These are phyloP conservation scores for Verticillium zaregamsianum DNA, from an alignment of 2,329 filamentous ascomycete genomes.

Conservation along the genomic window DNA sequence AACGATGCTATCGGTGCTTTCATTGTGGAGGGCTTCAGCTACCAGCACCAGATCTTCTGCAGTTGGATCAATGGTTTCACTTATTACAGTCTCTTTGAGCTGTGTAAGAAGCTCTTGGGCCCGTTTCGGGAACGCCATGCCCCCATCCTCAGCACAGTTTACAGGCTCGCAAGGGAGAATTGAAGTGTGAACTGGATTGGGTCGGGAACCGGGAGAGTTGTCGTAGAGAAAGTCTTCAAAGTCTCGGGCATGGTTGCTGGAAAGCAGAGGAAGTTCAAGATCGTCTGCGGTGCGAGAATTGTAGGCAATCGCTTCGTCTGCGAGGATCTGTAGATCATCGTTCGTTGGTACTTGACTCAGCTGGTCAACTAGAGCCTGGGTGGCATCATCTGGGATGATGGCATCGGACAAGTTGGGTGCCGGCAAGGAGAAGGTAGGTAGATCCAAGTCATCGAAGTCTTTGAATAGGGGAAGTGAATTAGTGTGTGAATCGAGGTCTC, in stretches of 20 bases:
- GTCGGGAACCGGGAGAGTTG: neutral
- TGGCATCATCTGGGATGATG: neutral
- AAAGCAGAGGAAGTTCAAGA: conserved; percentile 6
- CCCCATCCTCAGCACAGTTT: conserved; percentile 10
- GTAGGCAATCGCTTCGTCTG: neutral
- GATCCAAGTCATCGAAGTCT: neutral
- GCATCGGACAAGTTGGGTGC: neutral
- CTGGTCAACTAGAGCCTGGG: neutral
- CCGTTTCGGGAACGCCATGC: conserved; percentile 4
- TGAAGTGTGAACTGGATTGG: conserved; percentile 5
- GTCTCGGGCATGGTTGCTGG: conserved; percentile 6
- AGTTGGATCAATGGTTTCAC: conserved; percentile 4
- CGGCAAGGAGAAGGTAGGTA: neutral
- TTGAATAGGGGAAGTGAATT: neutral
- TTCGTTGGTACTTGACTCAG: neutral
- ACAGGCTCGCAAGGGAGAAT: conserved; percentile 7
- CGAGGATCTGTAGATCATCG: neutral
- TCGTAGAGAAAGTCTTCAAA: neutral
- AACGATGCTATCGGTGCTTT: neutral
- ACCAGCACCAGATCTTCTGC: conserved; percentile 4
- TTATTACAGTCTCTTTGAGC: conserved; percentile 3
- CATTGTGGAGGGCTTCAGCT: conserved; percentile 2
- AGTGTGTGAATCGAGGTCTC: neutral
- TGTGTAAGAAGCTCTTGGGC: conserved; percentile 7
- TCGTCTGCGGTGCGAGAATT: neutral